Base-by-base conservation (phyloP, 148 eudicot species). In the Simmondsia chinensis region DNA sequence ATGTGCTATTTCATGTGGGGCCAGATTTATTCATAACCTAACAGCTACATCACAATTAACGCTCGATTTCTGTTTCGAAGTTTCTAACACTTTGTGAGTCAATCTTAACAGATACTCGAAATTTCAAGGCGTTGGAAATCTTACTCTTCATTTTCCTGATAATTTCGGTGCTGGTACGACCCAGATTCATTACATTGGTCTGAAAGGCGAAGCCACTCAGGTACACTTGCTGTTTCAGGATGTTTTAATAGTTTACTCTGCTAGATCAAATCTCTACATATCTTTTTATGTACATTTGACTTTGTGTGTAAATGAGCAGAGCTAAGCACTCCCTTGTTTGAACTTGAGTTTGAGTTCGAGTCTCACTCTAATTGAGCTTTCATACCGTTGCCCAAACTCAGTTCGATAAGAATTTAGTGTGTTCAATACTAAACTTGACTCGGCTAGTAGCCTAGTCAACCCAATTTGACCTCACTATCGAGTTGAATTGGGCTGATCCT, bases 201-300 rank as follows among this genome's bases (percentile, higher is more conserved):
- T 91, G 39, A 91, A 85, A 69, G 99, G 99, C 49, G 94, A 85
- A 79, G 99, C 95, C 27, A 91, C 99, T 9, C 89, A 85, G 88
- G 97, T 91, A 74, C 19, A 32, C 39, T 21, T 37, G 26, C 20
- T 38, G 27, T 21, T 20, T 4, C 20, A 30, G 16, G 26, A 15
- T 17, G 0, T 17, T 20, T 4, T 34, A 19, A 5, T 41, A 5
- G 40, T 20, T 48, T 28, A 33, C 26, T 27, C n/a, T n/a, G n/a
- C n/a, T n/a, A n/a, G n/a, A n/a, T n/a, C n/a, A n/a, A n/a, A n/a
- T n/a, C n/a, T n/a, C n/a, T n/a, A n/a, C n/a, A n/a, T n/a, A n/a
- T n/a, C n/a, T n/a, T n/a, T n/a, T n/a, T n/a, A n/a, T n/a, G n/a
- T n/a, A n/a, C n/a, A n/a, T n/a, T n/a, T n/a, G n/a, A n/a, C n/a